Evolutionary conservation across 306 rosid genomes (phyloP), one percentile per base, ranked within the genome.

Genomic region (Vigna mungo): DNA sequence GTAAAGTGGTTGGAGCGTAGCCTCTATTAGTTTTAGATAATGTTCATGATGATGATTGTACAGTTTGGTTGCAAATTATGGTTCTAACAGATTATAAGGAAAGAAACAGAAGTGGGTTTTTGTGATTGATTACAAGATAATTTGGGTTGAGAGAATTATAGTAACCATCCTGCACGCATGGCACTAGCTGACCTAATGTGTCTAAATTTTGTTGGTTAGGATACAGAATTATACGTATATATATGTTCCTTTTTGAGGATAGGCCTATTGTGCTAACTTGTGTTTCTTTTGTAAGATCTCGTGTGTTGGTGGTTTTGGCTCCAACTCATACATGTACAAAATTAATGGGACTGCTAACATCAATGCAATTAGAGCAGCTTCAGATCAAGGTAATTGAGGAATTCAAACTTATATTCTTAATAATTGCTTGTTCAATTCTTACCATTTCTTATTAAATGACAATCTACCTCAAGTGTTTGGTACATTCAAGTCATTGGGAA

Each of bases 301-400:
- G 56, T 95, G 99, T 67, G 91, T 92, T 4, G 99, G 99, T 78
- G 97, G 97, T 81, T 95, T 95, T 86, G 99, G 99, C 88, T 92
- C 96, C 84, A 90, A 89, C 85, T 86, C 99, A 1, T 75, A 89
- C 72, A 95, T 95, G 99, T 95, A 92, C 86, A 92, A 90, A 88
- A 90, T 95, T 74, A 95, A 95, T 66, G 99, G 99, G 68, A 92
- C 97, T 78, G 96, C 99, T 37, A 95, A 95, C 82, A 90, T 95
- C 86, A 95, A 92, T 84, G 99, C 97, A 65, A 87, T 95, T 60
- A 85, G 97, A 88, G 90, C 90, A 46, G 97, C 99, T 79, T 81
- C 99, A 48, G 97, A 92, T 18, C 80, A 95, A 86, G 99, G 99
- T 95, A 75, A 80, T 77, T 11, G 68, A 77, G 46, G 64, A 65